Conservation (phyloP, 1,139 yeast species). For the Scheffersomyces parashehatae region DNA sequence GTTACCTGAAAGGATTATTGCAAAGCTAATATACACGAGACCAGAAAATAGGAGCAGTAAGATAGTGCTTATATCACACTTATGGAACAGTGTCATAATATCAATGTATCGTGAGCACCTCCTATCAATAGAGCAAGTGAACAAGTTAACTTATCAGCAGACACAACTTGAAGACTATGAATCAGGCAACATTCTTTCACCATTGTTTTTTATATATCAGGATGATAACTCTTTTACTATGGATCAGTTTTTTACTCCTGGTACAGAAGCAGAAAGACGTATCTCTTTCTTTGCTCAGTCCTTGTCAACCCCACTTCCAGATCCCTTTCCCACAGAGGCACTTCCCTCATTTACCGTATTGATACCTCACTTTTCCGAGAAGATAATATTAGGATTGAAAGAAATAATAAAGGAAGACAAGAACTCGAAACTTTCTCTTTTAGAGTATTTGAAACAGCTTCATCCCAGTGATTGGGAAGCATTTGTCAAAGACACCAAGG, state of each 20-base stretch:
- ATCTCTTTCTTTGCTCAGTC: constrained; percentile 89
- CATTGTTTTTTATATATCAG: constrained; percentile 72
- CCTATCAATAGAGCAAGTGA: constrained; percentile 70
- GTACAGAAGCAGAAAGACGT: constrained; percentile 78
- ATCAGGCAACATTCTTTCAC: constrained; percentile 47
- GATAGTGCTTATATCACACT: constrained; percentile 57
- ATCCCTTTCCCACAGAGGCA: constrained; percentile 67
- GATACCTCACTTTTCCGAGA: constrained; percentile 84
- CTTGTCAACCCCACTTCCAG: constrained; percentile 73
- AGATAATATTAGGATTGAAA: constrained; percentile 59
- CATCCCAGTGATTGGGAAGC: constrained; percentile 75
- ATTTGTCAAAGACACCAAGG: constrained; percentile 66
- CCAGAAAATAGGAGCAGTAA: constrained; percentile 40
- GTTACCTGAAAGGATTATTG: constrained; percentile 64
- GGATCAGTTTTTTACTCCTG: constrained; percentile 48
- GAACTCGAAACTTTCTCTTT: constrained; percentile 61
- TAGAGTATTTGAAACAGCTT: constrained; percentile 73
- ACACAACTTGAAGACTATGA: constrained; percentile 35
- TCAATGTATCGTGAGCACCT: constrained; percentile 79
- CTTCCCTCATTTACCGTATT: constrained; percentile 84
- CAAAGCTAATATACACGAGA: constrained; percentile 37
- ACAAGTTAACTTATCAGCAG: constrained; percentile 57
- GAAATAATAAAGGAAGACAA: constrained; percentile 68
- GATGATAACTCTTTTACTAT: constrained; percentile 53
- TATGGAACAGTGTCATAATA: constrained; percentile 79